phyloP scores from a whole-genome alignment of 139 green algal genomes.

The Raphidocelis subcapitata region DNA sequence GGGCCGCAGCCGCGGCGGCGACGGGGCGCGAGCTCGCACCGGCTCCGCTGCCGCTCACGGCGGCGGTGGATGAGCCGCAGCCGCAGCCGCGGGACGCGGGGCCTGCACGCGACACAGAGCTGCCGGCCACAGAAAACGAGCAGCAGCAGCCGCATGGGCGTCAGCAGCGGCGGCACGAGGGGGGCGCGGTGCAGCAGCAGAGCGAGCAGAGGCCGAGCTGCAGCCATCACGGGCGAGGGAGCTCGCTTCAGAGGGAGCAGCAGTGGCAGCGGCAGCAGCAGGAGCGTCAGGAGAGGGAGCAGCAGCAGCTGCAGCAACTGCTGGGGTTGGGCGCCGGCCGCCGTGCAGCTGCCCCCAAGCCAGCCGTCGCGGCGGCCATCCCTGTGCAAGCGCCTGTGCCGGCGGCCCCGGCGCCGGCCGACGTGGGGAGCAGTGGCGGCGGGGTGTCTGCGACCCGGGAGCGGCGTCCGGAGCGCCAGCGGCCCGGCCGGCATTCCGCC shows the following conservation, averaged over 20 bases:
- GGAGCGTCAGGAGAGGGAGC: neutral
- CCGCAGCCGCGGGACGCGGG: neutral
- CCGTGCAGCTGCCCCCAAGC: neutral
- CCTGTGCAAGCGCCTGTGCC: neutral
- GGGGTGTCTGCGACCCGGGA: neutral
- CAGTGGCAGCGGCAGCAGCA: neutral
- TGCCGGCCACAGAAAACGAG: neutral
- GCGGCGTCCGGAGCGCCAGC: neutral
- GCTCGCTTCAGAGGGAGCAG: neutral
- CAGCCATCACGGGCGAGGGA: too few relatives aligned
- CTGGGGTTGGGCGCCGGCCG: neutral
- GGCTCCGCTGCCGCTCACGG: too few relatives aligned
- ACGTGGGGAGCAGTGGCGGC: neutral
- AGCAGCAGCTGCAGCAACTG: neutral
- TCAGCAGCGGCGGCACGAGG: neutral
- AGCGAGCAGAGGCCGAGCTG: too few relatives aligned
- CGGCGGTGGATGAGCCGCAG: neutral
- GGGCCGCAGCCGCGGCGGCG: neutral
- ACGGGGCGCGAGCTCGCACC: too few relatives aligned
- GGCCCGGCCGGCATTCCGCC: neutral
- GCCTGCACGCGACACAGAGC: neutral
- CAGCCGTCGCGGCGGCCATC: neutral
- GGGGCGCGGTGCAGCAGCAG: too few relatives aligned
- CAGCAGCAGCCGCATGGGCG: neutral
- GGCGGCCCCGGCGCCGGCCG: neutral